Evolutionary conservation across 345 rosid species (phyloP).

Genomic region (Populus nigra): DNA sequence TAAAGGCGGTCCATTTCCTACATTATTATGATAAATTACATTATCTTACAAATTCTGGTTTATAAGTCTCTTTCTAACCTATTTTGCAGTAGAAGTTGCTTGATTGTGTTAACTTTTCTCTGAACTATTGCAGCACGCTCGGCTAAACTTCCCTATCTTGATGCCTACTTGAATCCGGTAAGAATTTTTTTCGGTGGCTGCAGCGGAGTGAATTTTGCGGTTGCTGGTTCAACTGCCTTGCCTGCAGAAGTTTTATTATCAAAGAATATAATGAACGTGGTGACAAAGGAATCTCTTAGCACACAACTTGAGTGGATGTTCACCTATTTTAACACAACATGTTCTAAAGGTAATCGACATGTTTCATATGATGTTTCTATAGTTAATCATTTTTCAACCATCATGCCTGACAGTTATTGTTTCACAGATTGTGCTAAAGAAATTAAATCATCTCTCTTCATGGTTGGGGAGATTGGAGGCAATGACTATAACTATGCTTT

Average conservation of each 20-base stretch:
- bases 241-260: not conserved
- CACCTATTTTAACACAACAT: no score
- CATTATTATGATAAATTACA: no score
- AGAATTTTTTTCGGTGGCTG: not conserved
- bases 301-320: slow-evolving; percentile 7
- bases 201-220: slow-evolving; percentile 13
- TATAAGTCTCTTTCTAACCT: no score
- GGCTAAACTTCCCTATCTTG: slow-evolving; percentile 11
- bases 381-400: no score
- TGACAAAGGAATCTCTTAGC: not conserved
- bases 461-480: slow-evolving; percentile 2
- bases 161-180: not conserved
- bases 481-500: slow-evolving; percentile 6
- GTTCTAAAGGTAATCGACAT: no score
- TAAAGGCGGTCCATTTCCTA: no score
- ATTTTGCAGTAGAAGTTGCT: no score
- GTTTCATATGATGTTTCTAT: no score
- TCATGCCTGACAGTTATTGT: no score
- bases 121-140: slow-evolving; percentile 8
- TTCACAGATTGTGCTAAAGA: not conserved
- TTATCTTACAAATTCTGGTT: no score
- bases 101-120: no score
- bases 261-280: not conserved
- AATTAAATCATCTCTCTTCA: slow-evolving; percentile 1
- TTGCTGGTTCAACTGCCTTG: not conserved